A percentile compares a stretch with the other conserved stretches of the same genome.
phyloP scores from a whole-genome alignment of 768 basidiomycete species.

The Kwoniella europaea region DNA sequence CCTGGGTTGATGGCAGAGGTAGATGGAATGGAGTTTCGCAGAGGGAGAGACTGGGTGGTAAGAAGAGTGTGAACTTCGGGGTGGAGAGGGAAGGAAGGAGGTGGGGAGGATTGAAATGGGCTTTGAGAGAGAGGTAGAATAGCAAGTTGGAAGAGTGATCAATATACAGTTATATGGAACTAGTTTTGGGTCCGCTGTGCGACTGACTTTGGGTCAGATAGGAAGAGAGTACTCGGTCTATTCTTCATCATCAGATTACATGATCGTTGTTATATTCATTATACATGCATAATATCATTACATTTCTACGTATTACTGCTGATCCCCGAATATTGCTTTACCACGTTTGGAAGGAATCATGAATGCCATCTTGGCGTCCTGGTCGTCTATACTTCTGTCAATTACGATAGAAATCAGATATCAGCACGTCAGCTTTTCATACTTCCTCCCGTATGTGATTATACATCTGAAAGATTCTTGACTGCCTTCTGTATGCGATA shows the following conservation, averaged over 20 bases:
- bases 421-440: background rate
- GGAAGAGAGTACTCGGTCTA: too few relatives aligned
- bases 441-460: too few relatives aligned
- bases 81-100: slow-evolving; percentile 29
- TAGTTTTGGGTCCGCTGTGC: background rate
- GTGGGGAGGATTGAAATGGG: slow-evolving; percentile 42
- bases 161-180: too few relatives aligned
- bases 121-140: slow-evolving; percentile 39
- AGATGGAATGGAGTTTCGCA: slow-evolving; percentile 31
- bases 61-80: slow-evolving; percentile 24
- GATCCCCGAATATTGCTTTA: slow-evolving; percentile 41
- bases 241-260: too few relatives aligned
- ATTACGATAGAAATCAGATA: background rate
- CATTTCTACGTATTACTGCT: background rate
- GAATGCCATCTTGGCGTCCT: slow-evolving; percentile 50
- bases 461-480: too few relatives aligned
- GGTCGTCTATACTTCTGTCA: slow-evolving; percentile 41
- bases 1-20: slow-evolving; percentile 35
- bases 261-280: background rate
- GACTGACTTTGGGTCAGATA: too few relatives aligned
- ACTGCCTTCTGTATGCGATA: too few relatives aligned
- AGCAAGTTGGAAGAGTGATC: background rate
- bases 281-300: slow-evolving; percentile 3
- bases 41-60: slow-evolving; percentile 30
- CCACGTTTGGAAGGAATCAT: slow-evolving; percentile 35